Base-by-base conservation (phyloP, 441 rosid genomes). In the Erodium moschatum region DNA sequence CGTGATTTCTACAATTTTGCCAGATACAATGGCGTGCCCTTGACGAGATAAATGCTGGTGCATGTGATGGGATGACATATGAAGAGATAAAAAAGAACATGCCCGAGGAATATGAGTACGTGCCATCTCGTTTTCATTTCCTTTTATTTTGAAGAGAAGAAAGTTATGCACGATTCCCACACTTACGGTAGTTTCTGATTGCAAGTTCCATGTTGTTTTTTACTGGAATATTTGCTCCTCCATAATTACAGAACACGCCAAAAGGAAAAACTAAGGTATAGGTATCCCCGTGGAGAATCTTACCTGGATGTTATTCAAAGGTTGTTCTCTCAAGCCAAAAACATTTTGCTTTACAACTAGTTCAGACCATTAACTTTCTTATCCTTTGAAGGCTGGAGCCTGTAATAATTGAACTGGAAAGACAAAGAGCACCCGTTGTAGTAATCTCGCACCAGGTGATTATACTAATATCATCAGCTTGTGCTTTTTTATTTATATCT, bases 11-110 rank as follows among this genome's bases (percentile, higher is more conserved):
- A 16, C 58, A 29, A 66, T 72, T 66, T 71, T 70, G 67, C 69
- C 64, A 92, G 99, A 92, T 95, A 72, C 99, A 95, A 84, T 95
- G 98, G 99, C 98, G 97, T 74, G 96, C 98, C 42, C 85, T 92
- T 58, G 99, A 95, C 70, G 99, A 95, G 87, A 92, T 95, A 78
- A 92, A 92, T 77, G 85, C 99, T 72, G 99, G 98, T 77, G 96
- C 87, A 12, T 92, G 99, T 70, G 98, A 96, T 85, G 99, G 98
- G 71, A 96, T 96, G 99, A 92, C 88, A 31, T 95, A 95, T 69
- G 98, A 95, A 77, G 99, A 92, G 71, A 87, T 90, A 73, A 92
- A 86, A 83, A 89, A 78, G 82, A 89, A 89, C 78, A 90, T 90
- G 99, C 96, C 92, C 2, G 99, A 90, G 80, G 99, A 95, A 72